A percentile compares a stretch with the other conserved stretches of the same genome.
These are phyloP conservation scores for Phoma herbarum DNA, from an alignment of 2,329 filamentous ascomycete genomes.

Conservation along the genomic window DNA sequence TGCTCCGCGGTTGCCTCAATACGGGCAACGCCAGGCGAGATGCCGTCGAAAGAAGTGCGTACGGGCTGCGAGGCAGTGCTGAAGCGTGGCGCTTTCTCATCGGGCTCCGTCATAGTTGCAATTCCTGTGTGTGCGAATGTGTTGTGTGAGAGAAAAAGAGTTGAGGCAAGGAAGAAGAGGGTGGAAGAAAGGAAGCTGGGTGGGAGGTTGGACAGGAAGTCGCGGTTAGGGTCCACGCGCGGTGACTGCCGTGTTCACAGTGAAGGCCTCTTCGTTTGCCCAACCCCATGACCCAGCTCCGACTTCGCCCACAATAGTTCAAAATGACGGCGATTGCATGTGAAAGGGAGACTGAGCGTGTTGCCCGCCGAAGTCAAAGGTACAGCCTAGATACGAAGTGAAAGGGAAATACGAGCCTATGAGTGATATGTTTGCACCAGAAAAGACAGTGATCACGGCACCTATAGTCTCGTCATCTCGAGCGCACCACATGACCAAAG, in stretches of 20 bases:
- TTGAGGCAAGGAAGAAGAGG: not conserved
- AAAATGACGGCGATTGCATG: not conserved
- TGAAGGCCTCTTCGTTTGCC: slow-evolving; percentile 2
- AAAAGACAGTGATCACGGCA: not conserved
- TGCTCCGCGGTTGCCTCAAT: slow-evolving; percentile 65
- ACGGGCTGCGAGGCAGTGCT: not conserved
- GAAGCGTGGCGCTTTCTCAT: not conserved
- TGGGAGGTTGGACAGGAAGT: not conserved
- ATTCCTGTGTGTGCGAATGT: not conserved
- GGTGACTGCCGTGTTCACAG: slow-evolving; percentile 2
- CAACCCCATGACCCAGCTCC: not conserved
- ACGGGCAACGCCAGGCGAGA: slow-evolving; percentile 64
- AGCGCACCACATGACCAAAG: not conserved
- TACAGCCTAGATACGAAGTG: not conserved
- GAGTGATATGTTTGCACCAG: not conserved
- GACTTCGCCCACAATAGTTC: not conserved
- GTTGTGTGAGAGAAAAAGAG: not conserved
- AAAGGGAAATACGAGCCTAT: not conserved
- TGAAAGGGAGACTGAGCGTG: not conserved
- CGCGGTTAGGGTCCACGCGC: not conserved
- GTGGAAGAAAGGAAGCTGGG: not conserved
- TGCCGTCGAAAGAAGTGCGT: not conserved
- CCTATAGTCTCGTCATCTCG: not conserved
- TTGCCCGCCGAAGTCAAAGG: not conserved
- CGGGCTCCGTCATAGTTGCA: not conserved